Evolutionary conservation across 164 flowering plant genomes (phyloP).

Genomic region (Vitis rupestris): DNA sequence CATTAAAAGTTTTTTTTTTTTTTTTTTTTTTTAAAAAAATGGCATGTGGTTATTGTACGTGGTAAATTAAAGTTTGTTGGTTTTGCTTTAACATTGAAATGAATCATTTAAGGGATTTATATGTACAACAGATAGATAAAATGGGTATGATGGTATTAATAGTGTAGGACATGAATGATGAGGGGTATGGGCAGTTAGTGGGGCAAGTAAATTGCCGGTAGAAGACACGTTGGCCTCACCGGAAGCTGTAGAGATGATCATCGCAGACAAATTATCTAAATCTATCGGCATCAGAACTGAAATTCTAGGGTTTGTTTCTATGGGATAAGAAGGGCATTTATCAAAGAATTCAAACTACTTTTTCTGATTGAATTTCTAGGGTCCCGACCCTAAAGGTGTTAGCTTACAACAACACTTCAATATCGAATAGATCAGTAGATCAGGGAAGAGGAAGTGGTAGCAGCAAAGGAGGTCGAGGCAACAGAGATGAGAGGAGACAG

Average conservation of each 20-base stretch:
- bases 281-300: slow-evolving; percentile 35
- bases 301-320: slow-evolving; percentile 1
- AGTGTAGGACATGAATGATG: too few relatives aligned
- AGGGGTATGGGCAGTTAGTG: too few relatives aligned
- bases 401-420: slow-evolving; percentile 3
- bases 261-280: slow-evolving; percentile 34
- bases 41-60: too few relatives aligned
- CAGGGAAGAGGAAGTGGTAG: slow-evolving; percentile 14
- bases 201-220: slow-evolving; percentile 28
- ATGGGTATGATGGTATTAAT: too few relatives aligned
- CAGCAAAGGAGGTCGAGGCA: slow-evolving; percentile 9
- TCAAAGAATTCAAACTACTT: slow-evolving; percentile 2
- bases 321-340: slow-evolving; percentile 5
- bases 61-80: too few relatives aligned
- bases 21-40: too few relatives aligned
- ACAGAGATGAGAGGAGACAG: slow-evolving; percentile 1
- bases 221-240: slow-evolving; percentile 63
- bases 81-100: too few relatives aligned
- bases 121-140: too few relatives aligned
- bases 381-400: slow-evolving; percentile 19
- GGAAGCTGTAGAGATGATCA: slow-evolving; percentile 41
- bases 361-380: slow-evolving; percentile 15
- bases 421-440: not conserved
- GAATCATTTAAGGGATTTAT: too few relatives aligned
- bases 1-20: too few relatives aligned